Conservation (phyloP, 1,284 basidiomycete genomes). For the Ceratobasidium sp. region DNA sequence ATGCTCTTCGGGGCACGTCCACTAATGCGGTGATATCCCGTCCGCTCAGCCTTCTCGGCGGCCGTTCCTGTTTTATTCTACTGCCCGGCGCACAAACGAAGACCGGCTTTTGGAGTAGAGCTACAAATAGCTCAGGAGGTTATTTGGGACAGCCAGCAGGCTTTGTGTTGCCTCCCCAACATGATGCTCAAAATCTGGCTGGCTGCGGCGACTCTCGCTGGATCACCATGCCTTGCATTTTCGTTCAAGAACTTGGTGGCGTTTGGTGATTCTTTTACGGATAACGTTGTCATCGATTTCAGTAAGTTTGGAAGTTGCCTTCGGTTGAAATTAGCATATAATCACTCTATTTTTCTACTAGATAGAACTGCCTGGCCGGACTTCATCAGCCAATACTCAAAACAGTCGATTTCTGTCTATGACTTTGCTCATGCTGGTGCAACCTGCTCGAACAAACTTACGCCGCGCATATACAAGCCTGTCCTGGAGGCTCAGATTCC, state of each 20-base stretch:
- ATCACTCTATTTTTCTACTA: neutral
- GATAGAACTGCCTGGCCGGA: neutral
- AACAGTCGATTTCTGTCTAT: constrained; percentile 50
- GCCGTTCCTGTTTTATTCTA: too few relatives aligned
- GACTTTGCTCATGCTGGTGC: constrained; percentile 56
- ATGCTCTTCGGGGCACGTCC: too few relatives aligned
- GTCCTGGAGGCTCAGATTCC: constrained; percentile 10
- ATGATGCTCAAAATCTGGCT: neutral
- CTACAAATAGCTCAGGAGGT: too few relatives aligned
- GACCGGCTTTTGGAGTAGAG: too few relatives aligned
- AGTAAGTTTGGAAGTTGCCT: neutral
- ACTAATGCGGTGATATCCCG: too few relatives aligned
- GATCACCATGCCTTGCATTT: neutral
- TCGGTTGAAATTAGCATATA: neutral
- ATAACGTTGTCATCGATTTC: constrained; percentile 43
- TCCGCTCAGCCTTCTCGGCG: too few relatives aligned
- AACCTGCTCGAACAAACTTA: constrained; percentile 57
- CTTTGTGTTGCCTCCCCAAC: too few relatives aligned
- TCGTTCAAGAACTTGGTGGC: constrained; percentile 14
- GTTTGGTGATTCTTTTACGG: constrained; percentile 55
- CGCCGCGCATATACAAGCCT: constrained; percentile 46
- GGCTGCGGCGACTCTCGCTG: neutral
- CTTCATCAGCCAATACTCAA: constrained; percentile 44
- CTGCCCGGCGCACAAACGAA: too few relatives aligned
- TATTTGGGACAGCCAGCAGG: too few relatives aligned